phyloP scores from a whole-genome alignment of 140 eudicot genomes.

The Flaveria floridana region DNA sequence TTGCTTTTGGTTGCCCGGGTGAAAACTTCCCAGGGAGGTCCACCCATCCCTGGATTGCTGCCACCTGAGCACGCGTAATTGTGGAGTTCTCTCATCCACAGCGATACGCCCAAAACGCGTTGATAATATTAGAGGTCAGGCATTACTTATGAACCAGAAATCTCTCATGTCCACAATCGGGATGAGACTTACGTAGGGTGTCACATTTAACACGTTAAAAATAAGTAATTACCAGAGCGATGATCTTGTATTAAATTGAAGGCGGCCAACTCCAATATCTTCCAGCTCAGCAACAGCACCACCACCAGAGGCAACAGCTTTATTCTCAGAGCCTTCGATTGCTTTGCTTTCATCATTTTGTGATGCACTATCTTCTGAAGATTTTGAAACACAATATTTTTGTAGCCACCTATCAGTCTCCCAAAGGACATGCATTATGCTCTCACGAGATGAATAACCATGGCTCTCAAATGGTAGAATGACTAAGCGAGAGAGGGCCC shows the following conservation, averaged over 20 bases:
- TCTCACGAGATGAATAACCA: constrained; percentile 89
- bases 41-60: too few relatives aligned
- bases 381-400: constrained; percentile 60
- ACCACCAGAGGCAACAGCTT: constrained; percentile 62
- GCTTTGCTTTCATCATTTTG: constrained; percentile 35
- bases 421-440: constrained; percentile 99
- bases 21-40: too few relatives aligned
- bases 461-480: constrained; percentile 93
- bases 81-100: too few relatives aligned
- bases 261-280: constrained; percentile 44
- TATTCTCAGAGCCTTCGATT: constrained; percentile 35
- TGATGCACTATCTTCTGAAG: constrained; percentile 30
- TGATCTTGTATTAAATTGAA: constrained; percentile 37
- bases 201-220: background rate
- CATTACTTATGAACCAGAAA: too few relatives aligned
- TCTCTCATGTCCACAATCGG: too few relatives aligned
- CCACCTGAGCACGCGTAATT: too few relatives aligned
- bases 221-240: constrained; percentile 57
- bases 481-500: constrained; percentile 88
- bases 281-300: constrained; percentile 55
- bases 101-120: too few relatives aligned
- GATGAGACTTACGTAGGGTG: too few relatives aligned
- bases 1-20: too few relatives aligned
- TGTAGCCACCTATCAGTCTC: constrained; percentile 97
- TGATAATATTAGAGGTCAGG: too few relatives aligned